Percentiles rank a stretch among this genome's conserved stretches.
These are phyloP conservation scores for Manihot esculenta DNA, from an alignment of 441 rosid species.

Conservation along the genomic window DNA sequence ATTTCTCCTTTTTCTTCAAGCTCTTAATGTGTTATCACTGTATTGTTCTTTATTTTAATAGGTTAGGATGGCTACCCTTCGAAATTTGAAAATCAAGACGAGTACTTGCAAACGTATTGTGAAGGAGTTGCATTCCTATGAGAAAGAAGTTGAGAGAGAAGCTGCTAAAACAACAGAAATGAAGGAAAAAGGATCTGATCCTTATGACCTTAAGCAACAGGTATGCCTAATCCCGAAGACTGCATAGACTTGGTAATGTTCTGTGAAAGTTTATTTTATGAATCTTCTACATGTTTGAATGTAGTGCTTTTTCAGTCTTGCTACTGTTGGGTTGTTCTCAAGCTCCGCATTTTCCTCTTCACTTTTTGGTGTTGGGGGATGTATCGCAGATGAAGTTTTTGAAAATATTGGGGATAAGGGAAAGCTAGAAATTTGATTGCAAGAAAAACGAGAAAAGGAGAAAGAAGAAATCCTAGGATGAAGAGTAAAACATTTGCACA, in stretches of 20 bases:
- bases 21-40: no score
- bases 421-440: neutral
- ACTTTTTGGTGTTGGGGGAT: neutral
- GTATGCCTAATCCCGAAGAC: slow-evolving; percentile 24
- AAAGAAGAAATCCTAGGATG: neutral
- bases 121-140: slow-evolving; percentile 84
- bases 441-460: no score
- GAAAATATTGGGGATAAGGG: no score
- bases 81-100: slow-evolving; percentile 77
- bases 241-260: neutral
- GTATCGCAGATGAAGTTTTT: no score
- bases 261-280: neutral
- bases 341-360: neutral
- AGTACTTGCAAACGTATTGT: slow-evolving; percentile 71
- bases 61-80: slow-evolving; percentile 41
- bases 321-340: neutral
- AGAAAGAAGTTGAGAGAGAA: slow-evolving; percentile 92
- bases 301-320: neutral
- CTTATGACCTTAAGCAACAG: slow-evolving; percentile 95
- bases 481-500: neutral
- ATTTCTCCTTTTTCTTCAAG: no score
- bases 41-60: no score
- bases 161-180: slow-evolving; percentile 78
- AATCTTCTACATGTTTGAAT: neutral
- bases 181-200: slow-evolving; percentile 90